Evolutionary conservation across 108 stramenopile species (phyloP).

Genomic region (Skeletonema marinoi): DNA sequence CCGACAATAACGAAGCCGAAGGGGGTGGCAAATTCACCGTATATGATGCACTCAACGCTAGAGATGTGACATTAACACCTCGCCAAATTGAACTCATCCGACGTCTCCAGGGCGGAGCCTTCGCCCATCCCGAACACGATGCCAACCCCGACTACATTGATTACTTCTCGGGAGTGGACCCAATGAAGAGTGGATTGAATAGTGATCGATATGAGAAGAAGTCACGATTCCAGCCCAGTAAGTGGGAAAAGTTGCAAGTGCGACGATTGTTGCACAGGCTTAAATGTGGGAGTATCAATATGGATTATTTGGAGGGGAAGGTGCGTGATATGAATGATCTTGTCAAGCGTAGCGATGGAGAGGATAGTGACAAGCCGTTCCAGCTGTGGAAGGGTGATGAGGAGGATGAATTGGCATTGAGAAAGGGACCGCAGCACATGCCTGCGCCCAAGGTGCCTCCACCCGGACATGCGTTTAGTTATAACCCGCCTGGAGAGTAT

Average conservation of each 20-base stretch:
- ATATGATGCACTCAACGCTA: constrained; percentile 95
- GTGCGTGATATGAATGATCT: constrained; percentile 81
- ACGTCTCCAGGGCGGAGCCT: constrained; percentile 92
- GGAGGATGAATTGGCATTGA: constrained; percentile 86
- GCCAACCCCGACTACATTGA: constrained; percentile 94
- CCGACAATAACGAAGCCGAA: constrained; percentile 62
- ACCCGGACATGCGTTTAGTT: constrained; percentile 96
- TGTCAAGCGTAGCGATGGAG: constrained; percentile 25
- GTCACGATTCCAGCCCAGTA: constrained; percentile 81
- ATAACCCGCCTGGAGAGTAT: constrained; percentile 98
- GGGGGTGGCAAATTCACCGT: constrained; percentile 72
- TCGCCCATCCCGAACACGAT: constrained; percentile 95
- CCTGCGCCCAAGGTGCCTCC: constrained; percentile 96
- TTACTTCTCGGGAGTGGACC: constrained; percentile 89
- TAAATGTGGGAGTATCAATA: constrained; percentile 86
- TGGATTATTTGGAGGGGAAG: constrained; percentile 83
- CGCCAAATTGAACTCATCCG: constrained; percentile 94
- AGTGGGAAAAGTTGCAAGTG: constrained; percentile 89
- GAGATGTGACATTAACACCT: constrained; percentile 82
- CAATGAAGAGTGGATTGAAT: constrained; percentile 77
- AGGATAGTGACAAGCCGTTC: constrained; percentile 70
- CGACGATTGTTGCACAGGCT: constrained; percentile 86
- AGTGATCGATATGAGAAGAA: constrained; percentile 83
- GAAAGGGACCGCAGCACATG: constrained; percentile 94
- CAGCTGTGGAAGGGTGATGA: constrained; percentile 94